Conservation (phyloP, 208 protist species). For the Leishmania martiniquensis region DNA sequence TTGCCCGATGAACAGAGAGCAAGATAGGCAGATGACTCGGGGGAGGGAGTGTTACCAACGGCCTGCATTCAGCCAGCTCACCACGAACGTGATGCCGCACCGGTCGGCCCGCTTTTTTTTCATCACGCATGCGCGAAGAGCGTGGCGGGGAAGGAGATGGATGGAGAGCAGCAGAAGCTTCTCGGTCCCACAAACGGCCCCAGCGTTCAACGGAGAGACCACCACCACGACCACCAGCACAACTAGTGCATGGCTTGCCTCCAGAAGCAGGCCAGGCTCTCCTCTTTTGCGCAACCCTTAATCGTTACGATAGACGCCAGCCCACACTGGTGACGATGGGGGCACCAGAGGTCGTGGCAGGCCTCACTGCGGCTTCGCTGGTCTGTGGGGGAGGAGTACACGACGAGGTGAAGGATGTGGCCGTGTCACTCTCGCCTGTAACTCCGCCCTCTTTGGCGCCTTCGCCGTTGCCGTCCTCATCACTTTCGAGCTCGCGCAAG, state of each 20-base stretch:
- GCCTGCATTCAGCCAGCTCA: not conserved
- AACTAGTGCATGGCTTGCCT: not conserved
- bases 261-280: not conserved
- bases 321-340: not conserved
- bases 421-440: not conserved
- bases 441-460: not conserved
- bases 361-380: not conserved
- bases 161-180: not conserved
- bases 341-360: not conserved
- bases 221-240: not conserved
- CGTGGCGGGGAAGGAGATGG: not conserved
- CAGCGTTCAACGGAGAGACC: too few species aligned
- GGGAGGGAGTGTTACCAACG: not conserved
- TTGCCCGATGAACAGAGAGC: not conserved
- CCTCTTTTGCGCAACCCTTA: not conserved
- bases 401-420: not conserved
- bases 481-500: slow-evolving; percentile 41
- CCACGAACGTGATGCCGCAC: too few species aligned
- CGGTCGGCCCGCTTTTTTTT: too few species aligned
- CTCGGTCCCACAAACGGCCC: too few species aligned
- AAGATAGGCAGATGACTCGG: not conserved
- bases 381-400: not conserved
- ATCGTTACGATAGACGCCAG: slow-evolving; percentile 4
- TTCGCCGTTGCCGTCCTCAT: slow-evolving; percentile 3
- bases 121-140: not conserved